phyloP scores from a whole-genome alignment of 2,329 filamentous ascomycete genomes.

The Microsporum ferrugineum region DNA sequence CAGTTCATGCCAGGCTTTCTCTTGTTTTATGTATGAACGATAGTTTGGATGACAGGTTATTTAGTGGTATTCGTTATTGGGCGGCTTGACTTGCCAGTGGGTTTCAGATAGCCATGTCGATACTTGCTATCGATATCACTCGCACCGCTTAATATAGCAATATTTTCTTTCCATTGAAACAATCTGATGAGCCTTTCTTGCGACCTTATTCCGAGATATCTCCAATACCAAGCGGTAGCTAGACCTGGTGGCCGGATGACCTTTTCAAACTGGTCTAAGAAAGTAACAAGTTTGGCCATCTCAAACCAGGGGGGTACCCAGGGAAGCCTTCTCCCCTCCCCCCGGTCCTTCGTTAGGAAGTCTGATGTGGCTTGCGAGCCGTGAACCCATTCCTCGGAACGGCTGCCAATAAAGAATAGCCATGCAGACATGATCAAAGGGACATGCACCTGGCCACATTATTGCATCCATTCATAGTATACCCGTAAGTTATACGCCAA shows the following conservation, averaged over 20 bases:
- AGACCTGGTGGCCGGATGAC: not conserved
- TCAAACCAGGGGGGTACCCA: not conserved
- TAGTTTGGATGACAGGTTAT: not conserved
- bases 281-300: not conserved
- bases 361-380: not conserved
- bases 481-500: not conserved
- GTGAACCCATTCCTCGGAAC: not conserved
- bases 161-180: not conserved
- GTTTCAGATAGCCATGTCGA: not conserved
- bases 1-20: not conserved
- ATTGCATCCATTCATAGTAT: not conserved
- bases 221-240: not conserved
- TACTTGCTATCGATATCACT: not conserved
- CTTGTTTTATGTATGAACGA: not conserved
- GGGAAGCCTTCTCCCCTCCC: not conserved
- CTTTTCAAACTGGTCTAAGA: not conserved
- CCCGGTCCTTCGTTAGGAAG: not conserved
- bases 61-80: not conserved
- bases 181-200: not conserved
- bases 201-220: not conserved
- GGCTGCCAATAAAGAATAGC: not conserved
- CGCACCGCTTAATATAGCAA: not conserved
- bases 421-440: not conserved
- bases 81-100: not conserved
- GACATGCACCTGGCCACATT: not conserved